Conservation (phyloP, 2,329 filamentous ascomycete species). For the Verticillium albo-atrum region DNA sequence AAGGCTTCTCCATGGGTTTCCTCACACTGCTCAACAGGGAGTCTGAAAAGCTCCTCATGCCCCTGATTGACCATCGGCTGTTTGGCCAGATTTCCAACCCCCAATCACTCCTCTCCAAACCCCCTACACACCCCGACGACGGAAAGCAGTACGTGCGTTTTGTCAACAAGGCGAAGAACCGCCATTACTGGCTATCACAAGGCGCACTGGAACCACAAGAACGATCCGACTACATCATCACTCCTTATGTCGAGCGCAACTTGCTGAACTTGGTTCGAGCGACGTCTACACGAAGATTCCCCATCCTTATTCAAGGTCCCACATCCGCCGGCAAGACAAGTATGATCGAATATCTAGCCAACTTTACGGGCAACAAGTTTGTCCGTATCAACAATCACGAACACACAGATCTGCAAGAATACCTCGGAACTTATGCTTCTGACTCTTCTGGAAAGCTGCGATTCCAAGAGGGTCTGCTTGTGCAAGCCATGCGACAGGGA, state of each 20-base stretch:
- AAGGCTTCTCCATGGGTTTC: slow-evolving; percentile 98
- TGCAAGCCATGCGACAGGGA: slow-evolving; percentile 86
- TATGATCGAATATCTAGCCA: slow-evolving; percentile 99
- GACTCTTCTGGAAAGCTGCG: slow-evolving; percentile 76
- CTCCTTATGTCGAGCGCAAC: slow-evolving; percentile 90
- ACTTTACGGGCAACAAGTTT: slow-evolving; percentile 93
- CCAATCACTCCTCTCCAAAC: slow-evolving; percentile 70
- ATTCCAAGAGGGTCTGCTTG: slow-evolving; percentile 91
- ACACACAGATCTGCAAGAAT: slow-evolving; percentile 96
- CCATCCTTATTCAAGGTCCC: slow-evolving; percentile 91
- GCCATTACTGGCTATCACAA: slow-evolving; percentile 86
- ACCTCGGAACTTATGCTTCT: slow-evolving; percentile 90
- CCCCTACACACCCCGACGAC: slow-evolving; percentile 72
- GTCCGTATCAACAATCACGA: slow-evolving; percentile 99
- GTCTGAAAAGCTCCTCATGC: slow-evolving; percentile 74
- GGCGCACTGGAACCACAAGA: slow-evolving; percentile 64
- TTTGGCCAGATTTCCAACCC: slow-evolving; percentile 66
- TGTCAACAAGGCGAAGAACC: slow-evolving; percentile 55
- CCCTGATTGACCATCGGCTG: slow-evolving; percentile 76
- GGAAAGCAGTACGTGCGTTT: slow-evolving; percentile 77
- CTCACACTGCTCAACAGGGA: slow-evolving; percentile 79
- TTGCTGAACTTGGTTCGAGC: slow-evolving; percentile 91
- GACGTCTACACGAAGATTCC: slow-evolving; percentile 86
- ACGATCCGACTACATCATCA: slow-evolving; percentile 91
- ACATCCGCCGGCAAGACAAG: slow-evolving; percentile 98